A percentile compares a stretch with the other conserved stretches of the same genome.
Evolutionary conservation across 306 rosid species (phyloP).

Genomic region (Pterocarpus santalinus): DNA sequence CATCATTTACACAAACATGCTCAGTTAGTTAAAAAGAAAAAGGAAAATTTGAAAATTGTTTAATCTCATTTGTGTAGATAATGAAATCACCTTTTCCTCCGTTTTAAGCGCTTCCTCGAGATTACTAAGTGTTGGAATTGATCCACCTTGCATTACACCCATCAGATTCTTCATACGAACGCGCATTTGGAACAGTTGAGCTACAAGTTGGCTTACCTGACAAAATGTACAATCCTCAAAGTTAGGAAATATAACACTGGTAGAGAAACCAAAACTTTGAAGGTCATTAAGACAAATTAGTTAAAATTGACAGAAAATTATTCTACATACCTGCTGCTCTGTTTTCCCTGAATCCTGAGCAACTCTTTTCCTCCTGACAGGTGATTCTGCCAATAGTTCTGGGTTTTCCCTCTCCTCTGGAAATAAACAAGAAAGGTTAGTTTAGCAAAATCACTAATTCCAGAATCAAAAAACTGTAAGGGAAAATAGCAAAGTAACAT

Average conservation of each 20-base stretch:
- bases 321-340: slow-evolving; percentile 82
- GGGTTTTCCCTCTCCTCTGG: slow-evolving; percentile 98
- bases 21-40: slow-evolving; percentile 10
- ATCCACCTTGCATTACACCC: slow-evolving; percentile 94
- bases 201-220: slow-evolving; percentile 91
- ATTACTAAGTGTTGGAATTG: slow-evolving; percentile 82
- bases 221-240: slow-evolving; percentile 38
- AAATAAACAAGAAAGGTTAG: slow-evolving; percentile 45
- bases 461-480: not conserved
- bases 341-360: slow-evolving; percentile 96
- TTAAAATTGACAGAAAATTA: slow-evolving; percentile 35
- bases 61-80: slow-evolving; percentile 15
- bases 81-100: slow-evolving; percentile 78
- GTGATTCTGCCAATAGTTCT: slow-evolving; percentile 92
- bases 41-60: not conserved
- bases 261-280: slow-evolving; percentile 25
- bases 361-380: slow-evolving; percentile 85
- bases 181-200: slow-evolving; percentile 97
- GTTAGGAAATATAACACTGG: slow-evolving; percentile 30
- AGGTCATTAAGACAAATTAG: slow-evolving; percentile 7
- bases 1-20: not conserved
- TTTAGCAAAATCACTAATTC: slow-evolving; percentile 34
- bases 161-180: slow-evolving; percentile 92
- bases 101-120: slow-evolving; percentile 91
- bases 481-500: slow-evolving; percentile 13